Evolutionary conservation across 2,329 filamentous ascomycete species (phyloP).

Genomic region (Talaromyces amestolkiae): DNA sequence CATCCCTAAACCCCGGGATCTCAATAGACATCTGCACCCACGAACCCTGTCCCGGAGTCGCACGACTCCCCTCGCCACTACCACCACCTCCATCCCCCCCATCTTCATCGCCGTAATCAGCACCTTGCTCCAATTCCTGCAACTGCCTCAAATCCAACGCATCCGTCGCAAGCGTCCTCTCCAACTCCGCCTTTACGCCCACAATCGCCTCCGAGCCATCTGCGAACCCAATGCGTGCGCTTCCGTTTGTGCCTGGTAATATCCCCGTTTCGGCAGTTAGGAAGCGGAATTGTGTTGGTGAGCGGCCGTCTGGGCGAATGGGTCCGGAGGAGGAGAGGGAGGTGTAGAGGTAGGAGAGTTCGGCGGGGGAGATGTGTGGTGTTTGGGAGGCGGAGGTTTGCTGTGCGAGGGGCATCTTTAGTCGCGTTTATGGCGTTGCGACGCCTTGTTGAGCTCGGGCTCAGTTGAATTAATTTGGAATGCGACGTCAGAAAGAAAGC

Average conservation of each 20-base stretch:
- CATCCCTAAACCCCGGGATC: slow-evolving; percentile 85
- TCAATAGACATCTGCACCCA: slow-evolving; percentile 93
- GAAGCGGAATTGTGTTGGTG: slow-evolving; percentile 82
- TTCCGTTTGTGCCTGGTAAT: slow-evolving; percentile 84
- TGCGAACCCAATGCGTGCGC: slow-evolving; percentile 86
- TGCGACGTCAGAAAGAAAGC: background rate
- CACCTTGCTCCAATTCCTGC: slow-evolving; percentile 33
- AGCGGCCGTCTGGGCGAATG: slow-evolving; percentile 83
- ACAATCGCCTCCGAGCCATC: slow-evolving; percentile 96
- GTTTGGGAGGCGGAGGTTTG: slow-evolving; percentile 53
- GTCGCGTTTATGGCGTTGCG: background rate
- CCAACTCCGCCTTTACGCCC: slow-evolving; percentile 91
- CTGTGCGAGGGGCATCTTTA: slow-evolving; percentile 60
- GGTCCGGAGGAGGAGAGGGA: slow-evolving; percentile 71
- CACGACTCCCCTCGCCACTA: slow-evolving; percentile 27
- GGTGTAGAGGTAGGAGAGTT: slow-evolving; percentile 90
- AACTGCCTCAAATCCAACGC: slow-evolving; percentile 41
- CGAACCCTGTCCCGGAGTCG: slow-evolving; percentile 51
- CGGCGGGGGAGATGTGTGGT: slow-evolving; percentile 81
- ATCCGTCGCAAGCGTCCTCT: slow-evolving; percentile 58
- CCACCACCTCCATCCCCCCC: slow-evolving; percentile 24
- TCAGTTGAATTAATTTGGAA: background rate
- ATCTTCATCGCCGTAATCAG: slow-evolving; percentile 21
- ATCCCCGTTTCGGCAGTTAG: slow-evolving; percentile 87
- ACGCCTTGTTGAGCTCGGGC: background rate